Base-by-base conservation (phyloP, 106 monocot species). In the Chionographis japonica region DNA sequence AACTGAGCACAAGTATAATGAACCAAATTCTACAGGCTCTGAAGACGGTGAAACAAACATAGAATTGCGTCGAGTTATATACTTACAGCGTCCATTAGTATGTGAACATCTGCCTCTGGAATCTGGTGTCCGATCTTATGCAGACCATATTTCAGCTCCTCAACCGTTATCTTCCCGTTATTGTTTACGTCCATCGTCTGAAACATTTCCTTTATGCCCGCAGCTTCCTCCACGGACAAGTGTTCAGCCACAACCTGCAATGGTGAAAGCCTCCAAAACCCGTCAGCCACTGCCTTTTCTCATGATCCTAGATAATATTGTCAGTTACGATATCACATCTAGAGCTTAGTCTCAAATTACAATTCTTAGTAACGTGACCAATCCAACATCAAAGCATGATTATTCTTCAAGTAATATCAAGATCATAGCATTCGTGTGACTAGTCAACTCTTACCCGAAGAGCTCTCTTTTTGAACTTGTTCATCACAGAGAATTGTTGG, bases 1-100 rank as follows among this genome's bases (percentile, higher is more conserved):
- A 27, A 27, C 27, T 27, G 27, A 27, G 27, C 27, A 27, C 27
- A 27, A 27, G 27, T 27, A 27, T 27, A 27, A 27, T 27, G 27
- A 27, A 1, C 27, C 27, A 27, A 27, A 27, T 27, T 27, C 27
- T 27, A 27, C 27, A 27, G 27, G 27, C 1, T 27, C 27, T 27
- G 27, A 27, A 27, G 27, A 27, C 27, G 1, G 27, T 27, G 27
- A 27, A 27, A 27, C 27, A 27, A 27, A 27, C 27, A 27, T 27
- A 27, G 27, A 27, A 27, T 27, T 27, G 27, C 27, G 27, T 27
- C 27, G 27, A 27, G 1, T 54, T 10, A 20, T 36, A 41, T 27
- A 74, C 85, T 85, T 66, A 81, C 85, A 61, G 85, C 85, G 37
- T 85, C 77, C 80, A 85, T 85, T 77, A 85, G 50, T 70, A 81